phyloP scores from a whole-genome alignment of 441 rosid species.

The Adansonia gregorii region DNA sequence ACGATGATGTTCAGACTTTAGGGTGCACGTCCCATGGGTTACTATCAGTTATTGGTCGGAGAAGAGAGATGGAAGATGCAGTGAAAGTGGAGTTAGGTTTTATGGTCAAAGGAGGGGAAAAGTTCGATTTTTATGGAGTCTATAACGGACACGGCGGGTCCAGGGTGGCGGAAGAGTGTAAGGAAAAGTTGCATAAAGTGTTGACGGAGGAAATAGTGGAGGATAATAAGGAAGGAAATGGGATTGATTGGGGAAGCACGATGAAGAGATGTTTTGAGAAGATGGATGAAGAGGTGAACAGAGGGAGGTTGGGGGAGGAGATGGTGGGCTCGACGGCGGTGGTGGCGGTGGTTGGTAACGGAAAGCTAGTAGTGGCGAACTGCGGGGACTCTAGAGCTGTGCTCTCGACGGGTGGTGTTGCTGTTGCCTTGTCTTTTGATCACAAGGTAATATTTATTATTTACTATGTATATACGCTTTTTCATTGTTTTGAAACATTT shows the following conservation, averaged over 20 bases:
- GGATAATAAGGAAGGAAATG: conserved; percentile 12
- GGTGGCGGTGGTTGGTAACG: conserved; percentile 71
- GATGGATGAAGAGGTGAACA: conserved; percentile 55
- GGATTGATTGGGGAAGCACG: conserved; percentile 57
- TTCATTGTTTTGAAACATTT: not conserved
- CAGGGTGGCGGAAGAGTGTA: conserved; percentile 59
- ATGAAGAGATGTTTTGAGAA: conserved; percentile 55
- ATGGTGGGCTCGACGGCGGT: conserved; percentile 60
- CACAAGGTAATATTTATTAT: conserved; percentile 55
- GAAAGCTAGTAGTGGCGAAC: conserved; percentile 65
- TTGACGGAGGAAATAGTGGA: conserved; percentile 47
- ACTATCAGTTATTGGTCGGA: conserved; percentile 70
- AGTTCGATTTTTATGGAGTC: conserved; percentile 66
- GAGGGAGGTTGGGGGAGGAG: conserved; percentile 27
- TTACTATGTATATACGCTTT: not conserved
- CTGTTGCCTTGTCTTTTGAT: conserved; percentile 65
- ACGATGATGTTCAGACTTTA: not conserved
- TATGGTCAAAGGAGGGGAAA: conserved; percentile 31
- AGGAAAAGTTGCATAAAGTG: conserved; percentile 53
- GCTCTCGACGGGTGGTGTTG: conserved; percentile 58
- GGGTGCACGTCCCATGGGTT: conserved; percentile 45
- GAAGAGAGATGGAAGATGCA: conserved; percentile 75
- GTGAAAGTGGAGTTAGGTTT: conserved; percentile 55
- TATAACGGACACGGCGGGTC: conserved; percentile 77
- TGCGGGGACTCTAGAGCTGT: conserved; percentile 88